Percentiles rank a stretch among this genome's conserved stretches.
Conservation (phyloP, 768 basidiomycete genomes). For the Cyathus striatus region DNA sequence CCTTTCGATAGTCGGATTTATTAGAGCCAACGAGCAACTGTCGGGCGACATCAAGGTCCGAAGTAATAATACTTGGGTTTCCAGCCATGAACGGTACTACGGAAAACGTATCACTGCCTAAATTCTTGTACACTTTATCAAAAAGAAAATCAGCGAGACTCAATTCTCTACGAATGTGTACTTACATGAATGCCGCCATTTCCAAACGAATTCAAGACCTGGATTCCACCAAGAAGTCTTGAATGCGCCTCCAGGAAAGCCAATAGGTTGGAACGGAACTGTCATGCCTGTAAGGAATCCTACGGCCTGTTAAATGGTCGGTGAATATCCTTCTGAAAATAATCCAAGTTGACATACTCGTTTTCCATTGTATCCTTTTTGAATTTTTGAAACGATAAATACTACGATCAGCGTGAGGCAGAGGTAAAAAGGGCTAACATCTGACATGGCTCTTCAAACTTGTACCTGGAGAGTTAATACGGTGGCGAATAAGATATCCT, state of each 20-base stretch:
- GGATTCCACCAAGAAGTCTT: constrained; percentile 41
- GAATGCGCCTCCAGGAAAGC: constrained; percentile 26
- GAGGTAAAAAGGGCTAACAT: not conserved
- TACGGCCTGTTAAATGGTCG: constrained; percentile 18
- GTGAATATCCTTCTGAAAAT: not conserved
- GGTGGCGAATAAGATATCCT: too few relatives aligned
- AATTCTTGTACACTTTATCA: constrained; percentile 3
- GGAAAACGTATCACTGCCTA: constrained; percentile 13
- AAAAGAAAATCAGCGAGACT: too few relatives aligned
- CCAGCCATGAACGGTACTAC: constrained; percentile 16
- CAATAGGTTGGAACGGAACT: constrained; percentile 34
- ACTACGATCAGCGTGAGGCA: not conserved
- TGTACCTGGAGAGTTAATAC: too few relatives aligned
- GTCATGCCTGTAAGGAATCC: constrained; percentile 31
- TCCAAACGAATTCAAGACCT: constrained; percentile 29
- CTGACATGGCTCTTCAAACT: too few relatives aligned
- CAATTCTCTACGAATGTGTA: too few relatives aligned
- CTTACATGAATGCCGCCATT: constrained; percentile 26
- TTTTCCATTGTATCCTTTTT: not conserved
- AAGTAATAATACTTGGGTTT: constrained; percentile 14
- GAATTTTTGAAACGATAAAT: not conserved
- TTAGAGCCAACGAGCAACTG: constrained; percentile 17
- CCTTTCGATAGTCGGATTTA: constrained; percentile 12
- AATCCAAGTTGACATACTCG: not conserved
- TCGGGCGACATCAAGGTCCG: constrained; percentile 19